A percentile compares a stretch with the other conserved stretches of the same genome.
phyloP scores from a whole-genome alignment of 2,329 filamentous ascomycete species.

The Hymenoscyphus infarciens region DNA sequence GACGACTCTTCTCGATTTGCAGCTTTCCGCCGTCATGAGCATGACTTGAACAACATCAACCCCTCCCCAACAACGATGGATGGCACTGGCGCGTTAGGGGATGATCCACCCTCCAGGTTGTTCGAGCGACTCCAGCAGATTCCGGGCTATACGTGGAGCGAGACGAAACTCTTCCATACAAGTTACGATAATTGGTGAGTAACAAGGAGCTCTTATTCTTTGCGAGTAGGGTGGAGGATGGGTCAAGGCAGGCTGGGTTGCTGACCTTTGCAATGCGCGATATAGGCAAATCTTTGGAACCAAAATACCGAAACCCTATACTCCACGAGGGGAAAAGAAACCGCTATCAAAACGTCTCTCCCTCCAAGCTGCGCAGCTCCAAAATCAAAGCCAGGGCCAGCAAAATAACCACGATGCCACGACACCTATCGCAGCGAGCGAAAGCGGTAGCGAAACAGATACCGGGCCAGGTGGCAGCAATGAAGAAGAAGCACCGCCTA shows the following conservation, averaged over 20 bases:
- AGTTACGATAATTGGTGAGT: conserved; percentile 83
- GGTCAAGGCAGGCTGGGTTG: not conserved
- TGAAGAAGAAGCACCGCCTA: conserved; percentile 9
- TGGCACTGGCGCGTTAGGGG: conserved; percentile 8
- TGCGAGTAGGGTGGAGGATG: not conserved
- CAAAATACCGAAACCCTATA: conserved; percentile 31
- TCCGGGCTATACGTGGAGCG: conserved; percentile 74
- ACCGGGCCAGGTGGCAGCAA: conserved; percentile 16
- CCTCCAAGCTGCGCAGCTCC: conserved; percentile 9
- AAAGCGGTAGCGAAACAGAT: conserved; percentile 29
- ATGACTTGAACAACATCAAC: not conserved
- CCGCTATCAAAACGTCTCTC: conserved; percentile 37
- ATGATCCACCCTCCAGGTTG: conserved; percentile 58
- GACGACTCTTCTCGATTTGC: not conserved
- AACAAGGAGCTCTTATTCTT: conserved; percentile 3
- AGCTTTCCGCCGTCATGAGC: not conserved
- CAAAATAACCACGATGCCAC: conserved; percentile 6
- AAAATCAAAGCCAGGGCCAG: conserved; percentile 10
- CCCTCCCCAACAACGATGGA: conserved; percentile 2
- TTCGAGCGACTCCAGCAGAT: conserved; percentile 71
- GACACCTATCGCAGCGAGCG: conserved; percentile 14
- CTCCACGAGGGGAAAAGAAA: conserved; percentile 37
- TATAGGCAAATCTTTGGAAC: conserved; percentile 65
- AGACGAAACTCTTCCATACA: conserved; percentile 56
- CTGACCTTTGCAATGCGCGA: not conserved